These are phyloP conservation scores for Diaporthe sp. DNA, from an alignment of 2,329 filamentous ascomycete species.

Conservation along the genomic window DNA sequence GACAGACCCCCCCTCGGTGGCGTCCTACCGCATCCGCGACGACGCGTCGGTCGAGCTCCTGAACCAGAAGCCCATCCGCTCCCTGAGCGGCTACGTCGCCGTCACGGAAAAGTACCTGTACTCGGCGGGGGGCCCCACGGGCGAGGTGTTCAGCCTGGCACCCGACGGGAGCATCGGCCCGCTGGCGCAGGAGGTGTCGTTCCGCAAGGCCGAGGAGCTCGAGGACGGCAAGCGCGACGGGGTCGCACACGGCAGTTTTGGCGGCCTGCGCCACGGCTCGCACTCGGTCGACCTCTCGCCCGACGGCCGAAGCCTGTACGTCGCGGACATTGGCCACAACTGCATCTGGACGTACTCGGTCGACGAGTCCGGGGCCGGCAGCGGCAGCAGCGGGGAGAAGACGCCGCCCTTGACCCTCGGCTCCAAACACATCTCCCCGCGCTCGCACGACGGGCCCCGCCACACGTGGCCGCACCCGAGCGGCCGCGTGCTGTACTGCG, in stretches of 20 bases:
- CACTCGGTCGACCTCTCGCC: conserved; percentile 37
- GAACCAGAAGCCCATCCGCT: conserved; percentile 28
- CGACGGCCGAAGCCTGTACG: conserved; percentile 35
- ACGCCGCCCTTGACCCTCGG: conserved; percentile 6
- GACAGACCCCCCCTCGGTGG: conserved; percentile 33
- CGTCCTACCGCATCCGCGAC: conserved; percentile 31
- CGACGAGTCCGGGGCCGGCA: not conserved
- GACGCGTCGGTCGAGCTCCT: conserved; percentile 23
- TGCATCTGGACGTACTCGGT: conserved; percentile 36
- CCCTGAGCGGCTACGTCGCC: conserved; percentile 33
- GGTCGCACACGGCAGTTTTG: conserved; percentile 36
- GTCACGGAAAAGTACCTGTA: conserved; percentile 29
- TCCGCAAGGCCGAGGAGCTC: conserved; percentile 31
- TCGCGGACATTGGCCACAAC: conserved; percentile 38
- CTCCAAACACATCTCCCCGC: conserved; percentile 29
- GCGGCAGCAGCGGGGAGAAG: not conserved
- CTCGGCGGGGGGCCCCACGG: conserved; percentile 33
- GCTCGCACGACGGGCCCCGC: conserved; percentile 36
- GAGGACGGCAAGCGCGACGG: conserved; percentile 33
- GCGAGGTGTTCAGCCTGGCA: conserved; percentile 31
- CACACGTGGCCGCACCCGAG: conserved; percentile 37
- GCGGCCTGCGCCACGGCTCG: conserved; percentile 36
- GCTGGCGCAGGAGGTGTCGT: conserved; percentile 34
- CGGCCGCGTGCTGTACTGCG: conserved; percentile 37
- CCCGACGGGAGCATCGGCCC: conserved; percentile 33